phyloP scores from a whole-genome alignment of 164 flowering plant genomes.

The Piper betle region DNA sequence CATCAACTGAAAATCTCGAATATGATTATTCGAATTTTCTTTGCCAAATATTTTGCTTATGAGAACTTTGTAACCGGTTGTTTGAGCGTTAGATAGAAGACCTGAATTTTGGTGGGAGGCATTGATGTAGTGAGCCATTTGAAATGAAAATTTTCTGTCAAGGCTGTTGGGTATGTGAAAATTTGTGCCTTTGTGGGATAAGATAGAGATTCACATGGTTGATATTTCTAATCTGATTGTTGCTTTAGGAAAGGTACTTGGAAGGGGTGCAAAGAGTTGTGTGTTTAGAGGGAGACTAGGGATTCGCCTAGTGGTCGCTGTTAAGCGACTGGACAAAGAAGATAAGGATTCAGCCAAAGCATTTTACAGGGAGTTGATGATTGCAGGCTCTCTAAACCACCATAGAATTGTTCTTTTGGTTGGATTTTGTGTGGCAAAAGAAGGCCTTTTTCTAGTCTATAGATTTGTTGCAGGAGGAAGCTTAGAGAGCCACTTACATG shows the following conservation, averaged over 20 bases:
- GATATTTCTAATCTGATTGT: neutral
- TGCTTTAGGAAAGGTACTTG: constrained; percentile 65
- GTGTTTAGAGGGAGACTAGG: constrained; percentile 81
- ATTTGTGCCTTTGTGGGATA: neutral
- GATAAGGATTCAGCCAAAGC: constrained; percentile 81
- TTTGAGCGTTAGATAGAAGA: too few relatives aligned
- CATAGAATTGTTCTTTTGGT: constrained; percentile 66
- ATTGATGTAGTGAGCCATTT: neutral
- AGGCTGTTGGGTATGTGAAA: neutral
- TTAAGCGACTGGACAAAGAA: constrained; percentile 70
- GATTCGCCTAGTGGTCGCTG: constrained; percentile 59
- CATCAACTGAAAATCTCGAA: too few relatives aligned
- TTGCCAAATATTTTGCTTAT: neutral
- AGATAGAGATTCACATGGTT: neutral
- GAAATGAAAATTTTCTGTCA: neutral
- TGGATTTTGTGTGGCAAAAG: constrained; percentile 83
- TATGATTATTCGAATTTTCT: too few relatives aligned
- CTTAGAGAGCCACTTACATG: constrained; percentile 76
- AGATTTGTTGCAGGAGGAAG: constrained; percentile 87
- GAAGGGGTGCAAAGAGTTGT: constrained; percentile 88
- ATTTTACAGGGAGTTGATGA: too few relatives aligned
- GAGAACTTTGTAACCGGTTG: neutral
- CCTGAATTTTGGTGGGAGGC: neutral
- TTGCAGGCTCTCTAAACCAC: constrained; percentile 66
- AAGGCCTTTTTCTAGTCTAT: constrained; percentile 79